Evolutionary conservation across 768 basidiomycete genomes (phyloP).

Genomic region (Trametes cinnabarina): DNA sequence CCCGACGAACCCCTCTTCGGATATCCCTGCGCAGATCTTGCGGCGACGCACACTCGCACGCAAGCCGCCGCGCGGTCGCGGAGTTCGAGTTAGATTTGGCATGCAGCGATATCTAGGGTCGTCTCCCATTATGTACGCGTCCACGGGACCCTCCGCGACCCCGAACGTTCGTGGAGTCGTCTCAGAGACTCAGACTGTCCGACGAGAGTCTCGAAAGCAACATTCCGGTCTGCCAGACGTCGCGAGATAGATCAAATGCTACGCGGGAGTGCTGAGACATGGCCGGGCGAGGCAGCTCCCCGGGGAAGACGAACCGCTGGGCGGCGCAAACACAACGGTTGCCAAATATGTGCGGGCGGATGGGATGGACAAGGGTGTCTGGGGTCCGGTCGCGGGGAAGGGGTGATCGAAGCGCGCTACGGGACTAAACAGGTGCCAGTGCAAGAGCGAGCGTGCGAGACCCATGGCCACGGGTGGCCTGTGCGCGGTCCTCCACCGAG

Average conservation of each 20-base stretch:
- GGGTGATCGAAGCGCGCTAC: slow-evolving; percentile 26
- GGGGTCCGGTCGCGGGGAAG: slow-evolving; percentile 24
- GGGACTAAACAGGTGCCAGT: slow-evolving; percentile 20
- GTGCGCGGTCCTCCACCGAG: slow-evolving; percentile 6
- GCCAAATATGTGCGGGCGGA: slow-evolving; percentile 3
- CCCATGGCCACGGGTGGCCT: background rate
- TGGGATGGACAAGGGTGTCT: slow-evolving; percentile 16
- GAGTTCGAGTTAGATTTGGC: slow-evolving; percentile 19
- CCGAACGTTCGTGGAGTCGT: slow-evolving; percentile 11
- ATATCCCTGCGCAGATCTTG: background rate
- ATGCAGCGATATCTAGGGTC: slow-evolving; percentile 19
- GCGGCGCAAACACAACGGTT: slow-evolving; percentile 16
- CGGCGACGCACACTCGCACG: background rate
- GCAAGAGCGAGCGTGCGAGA: background rate
- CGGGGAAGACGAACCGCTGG: background rate
- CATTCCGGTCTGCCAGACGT: background rate
- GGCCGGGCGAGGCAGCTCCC: background rate
- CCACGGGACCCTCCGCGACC: slow-evolving; percentile 18
- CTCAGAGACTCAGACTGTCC: slow-evolving; percentile 7
- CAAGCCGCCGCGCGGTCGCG: background rate
- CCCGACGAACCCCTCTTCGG: background rate
- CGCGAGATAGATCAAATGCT: background rate
- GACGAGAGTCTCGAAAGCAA: background rate
- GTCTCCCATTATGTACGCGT: slow-evolving; percentile 17
- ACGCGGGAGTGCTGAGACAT: background rate